A percentile compares a stretch with the other conserved stretches of the same genome.
Conservation (phyloP, 1,284 basidiomycete species). For the Ceratobasidium sp. region DNA sequence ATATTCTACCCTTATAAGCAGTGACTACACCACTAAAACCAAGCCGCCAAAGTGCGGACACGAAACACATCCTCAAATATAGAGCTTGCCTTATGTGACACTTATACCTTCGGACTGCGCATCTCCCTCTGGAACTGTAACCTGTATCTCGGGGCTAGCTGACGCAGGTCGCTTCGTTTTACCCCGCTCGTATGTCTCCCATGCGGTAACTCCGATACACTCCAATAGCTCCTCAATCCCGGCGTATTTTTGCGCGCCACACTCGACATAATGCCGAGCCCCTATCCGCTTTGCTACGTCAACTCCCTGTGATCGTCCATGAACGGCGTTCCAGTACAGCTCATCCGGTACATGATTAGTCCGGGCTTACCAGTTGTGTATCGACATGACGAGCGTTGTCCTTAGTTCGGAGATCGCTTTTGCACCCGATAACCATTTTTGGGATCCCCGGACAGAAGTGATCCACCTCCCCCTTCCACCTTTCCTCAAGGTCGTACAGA, state of each 20-base stretch:
- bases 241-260: constrained; percentile 10
- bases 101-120: not conserved
- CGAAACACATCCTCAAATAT: no score
- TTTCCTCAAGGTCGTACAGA: constrained; percentile 1
- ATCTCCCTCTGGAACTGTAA: not conserved
- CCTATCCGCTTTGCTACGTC: constrained; percentile 16
- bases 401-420: not conserved
- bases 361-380: constrained; percentile 13
- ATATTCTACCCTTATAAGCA: no score
- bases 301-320: not conserved
- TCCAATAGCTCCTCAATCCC: constrained; percentile 2
- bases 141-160: not conserved
- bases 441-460: constrained; percentile 7
- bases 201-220: constrained; percentile 5
- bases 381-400: not conserved
- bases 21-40: no score
- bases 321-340: not conserved
- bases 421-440: constrained; percentile 25
- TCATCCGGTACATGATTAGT: not conserved
- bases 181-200: constrained; percentile 20
- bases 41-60: no score
- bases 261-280: constrained; percentile 37
- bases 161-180: not conserved
- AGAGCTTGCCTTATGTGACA: not conserved
- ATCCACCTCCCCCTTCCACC: constrained; percentile 5